Evolutionary conservation across 2,329 filamentous ascomycete species (phyloP).

Genomic region (Colletotrichum scovillei): DNA sequence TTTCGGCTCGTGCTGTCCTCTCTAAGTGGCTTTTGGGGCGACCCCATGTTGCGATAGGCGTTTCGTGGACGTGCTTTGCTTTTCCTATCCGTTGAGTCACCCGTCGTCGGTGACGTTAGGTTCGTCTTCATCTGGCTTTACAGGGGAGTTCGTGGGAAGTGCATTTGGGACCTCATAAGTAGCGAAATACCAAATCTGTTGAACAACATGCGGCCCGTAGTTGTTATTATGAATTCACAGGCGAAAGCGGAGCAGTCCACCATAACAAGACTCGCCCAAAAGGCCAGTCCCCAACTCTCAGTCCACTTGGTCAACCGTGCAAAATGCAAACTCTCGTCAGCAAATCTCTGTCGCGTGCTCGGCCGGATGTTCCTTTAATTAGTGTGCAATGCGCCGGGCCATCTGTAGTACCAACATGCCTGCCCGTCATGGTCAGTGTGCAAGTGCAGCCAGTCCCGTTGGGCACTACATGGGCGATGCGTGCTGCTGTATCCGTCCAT

Average conservation of each 20-base stretch:
- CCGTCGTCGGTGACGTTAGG: slow-evolving; percentile 14
- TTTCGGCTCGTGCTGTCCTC: slow-evolving; percentile 34
- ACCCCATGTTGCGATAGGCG: slow-evolving; percentile 31
- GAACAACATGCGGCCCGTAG: slow-evolving; percentile 10
- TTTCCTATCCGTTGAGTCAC: neutral
- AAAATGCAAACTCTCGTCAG: slow-evolving; percentile 11
- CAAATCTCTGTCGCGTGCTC: slow-evolving; percentile 17
- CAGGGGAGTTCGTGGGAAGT: slow-evolving; percentile 34
- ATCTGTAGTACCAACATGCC: slow-evolving; percentile 1
- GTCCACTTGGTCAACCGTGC: slow-evolving; percentile 9
- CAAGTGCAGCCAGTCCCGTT: neutral
- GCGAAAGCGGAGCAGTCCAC: slow-evolving; percentile 26
- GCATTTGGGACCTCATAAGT: slow-evolving; percentile 25
- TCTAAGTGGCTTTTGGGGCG: slow-evolving; percentile 27
- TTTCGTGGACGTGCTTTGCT: slow-evolving; percentile 30
- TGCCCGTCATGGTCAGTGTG: slow-evolving; percentile 2
- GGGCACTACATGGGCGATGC: neutral
- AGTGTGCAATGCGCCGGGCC: slow-evolving; percentile 27
- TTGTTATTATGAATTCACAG: slow-evolving; percentile 5
- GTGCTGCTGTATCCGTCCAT: neutral
- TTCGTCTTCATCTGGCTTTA: slow-evolving; percentile 33
- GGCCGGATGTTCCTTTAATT: slow-evolving; percentile 3
- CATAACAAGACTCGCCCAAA: neutral
- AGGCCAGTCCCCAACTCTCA: neutral
- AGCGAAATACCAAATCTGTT: slow-evolving; percentile 36